phyloP scores from a whole-genome alignment of 345 rosid species.

The Carallia brachiata region DNA sequence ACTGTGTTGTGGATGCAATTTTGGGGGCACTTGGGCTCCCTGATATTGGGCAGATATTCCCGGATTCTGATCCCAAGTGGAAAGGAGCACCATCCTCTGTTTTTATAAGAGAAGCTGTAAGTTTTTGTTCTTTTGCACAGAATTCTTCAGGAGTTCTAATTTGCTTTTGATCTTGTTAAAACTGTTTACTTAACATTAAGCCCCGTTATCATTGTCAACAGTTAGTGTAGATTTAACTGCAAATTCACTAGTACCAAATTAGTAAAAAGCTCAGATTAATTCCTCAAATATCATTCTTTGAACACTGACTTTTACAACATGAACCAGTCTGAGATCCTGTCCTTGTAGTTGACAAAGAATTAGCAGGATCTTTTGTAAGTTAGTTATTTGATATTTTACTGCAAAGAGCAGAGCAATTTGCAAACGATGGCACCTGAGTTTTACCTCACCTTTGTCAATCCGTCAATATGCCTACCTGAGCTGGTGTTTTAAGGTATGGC shows the following conservation, averaged over 20 bases:
- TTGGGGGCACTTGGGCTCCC: constrained; percentile 94
- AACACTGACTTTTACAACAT: neutral
- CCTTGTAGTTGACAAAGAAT: neutral
- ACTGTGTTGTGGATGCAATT: constrained; percentile 96
- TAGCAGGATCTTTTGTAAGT: neutral
- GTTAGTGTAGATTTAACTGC: no score
- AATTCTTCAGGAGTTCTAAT: neutral
- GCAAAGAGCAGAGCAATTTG: neutral
- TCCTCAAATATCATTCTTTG: neutral
- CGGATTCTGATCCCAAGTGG: constrained; percentile 93
- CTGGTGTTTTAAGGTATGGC: no score
- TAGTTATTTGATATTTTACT: constrained; percentile 1
- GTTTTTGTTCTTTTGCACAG: constrained; percentile 16
- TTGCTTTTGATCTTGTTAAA: neutral
- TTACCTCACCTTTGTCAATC: no score
- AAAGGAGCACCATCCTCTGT: constrained; percentile 92
- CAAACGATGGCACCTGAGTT: no score
- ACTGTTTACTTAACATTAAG: neutral
- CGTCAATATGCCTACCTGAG: neutral
- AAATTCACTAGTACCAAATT: no score
- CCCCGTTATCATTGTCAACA: no score
- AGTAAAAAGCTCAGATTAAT: neutral
- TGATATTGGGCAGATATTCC: constrained; percentile 96
- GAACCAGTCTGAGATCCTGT: neutral
- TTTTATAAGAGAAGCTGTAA: constrained; percentile 93